Evolutionary conservation across 371 early-diverging fungal genomes (phyloP), one percentile per base, ranked within the genome.

Genomic region (Syncephalastrum racemosum): DNA sequence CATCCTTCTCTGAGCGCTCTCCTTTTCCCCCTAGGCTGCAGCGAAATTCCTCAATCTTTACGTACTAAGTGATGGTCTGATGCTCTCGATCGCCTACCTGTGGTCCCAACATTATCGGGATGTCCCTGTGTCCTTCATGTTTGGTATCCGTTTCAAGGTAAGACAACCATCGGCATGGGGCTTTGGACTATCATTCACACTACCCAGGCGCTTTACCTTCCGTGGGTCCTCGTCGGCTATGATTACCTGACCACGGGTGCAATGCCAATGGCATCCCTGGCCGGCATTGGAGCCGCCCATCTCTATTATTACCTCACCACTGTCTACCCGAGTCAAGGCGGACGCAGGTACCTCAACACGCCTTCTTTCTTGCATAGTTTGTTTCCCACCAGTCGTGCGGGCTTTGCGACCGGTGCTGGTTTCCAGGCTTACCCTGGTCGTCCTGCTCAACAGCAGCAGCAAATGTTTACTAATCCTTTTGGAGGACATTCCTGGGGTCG

Each of bases 61-160:
- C 19, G 63, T 70, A 6, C 42, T 68, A 46, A 64, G 66, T 59
- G 66, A 89, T 42, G 78, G 85, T 4, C 60, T 93, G 23, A 48
- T 87, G 54, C 55, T 93, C 65, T 68, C 89, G 1, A 64, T 92
- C 19, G 73, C 86, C 24, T 91, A 90, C 50, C 71, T 94, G 25
- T 94, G 94, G 94, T 75, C 91, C 8, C 80, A 81, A 64, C 72
- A 86, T 62, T 78, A 87, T 56, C 63, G 81, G 15, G 85, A 87
- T 0, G 66, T 70, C 56, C 75, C 68, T 18, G 90, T 95, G 0
- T 76, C 80, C 0, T 92, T 94, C 68, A 83, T 93, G 80, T 88
- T 92, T 76, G 94, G 94, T 14, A 51, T 94, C 40, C 83, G 75
- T 54, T 90, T 95, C 72, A 88, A 89, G 73, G 94, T 90, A 64